Percentiles rank a stretch among this genome's conserved stretches.
phyloP scores from a whole-genome alignment of 2,329 filamentous ascomycete species.

The Phyllosticta capitalensis region DNA sequence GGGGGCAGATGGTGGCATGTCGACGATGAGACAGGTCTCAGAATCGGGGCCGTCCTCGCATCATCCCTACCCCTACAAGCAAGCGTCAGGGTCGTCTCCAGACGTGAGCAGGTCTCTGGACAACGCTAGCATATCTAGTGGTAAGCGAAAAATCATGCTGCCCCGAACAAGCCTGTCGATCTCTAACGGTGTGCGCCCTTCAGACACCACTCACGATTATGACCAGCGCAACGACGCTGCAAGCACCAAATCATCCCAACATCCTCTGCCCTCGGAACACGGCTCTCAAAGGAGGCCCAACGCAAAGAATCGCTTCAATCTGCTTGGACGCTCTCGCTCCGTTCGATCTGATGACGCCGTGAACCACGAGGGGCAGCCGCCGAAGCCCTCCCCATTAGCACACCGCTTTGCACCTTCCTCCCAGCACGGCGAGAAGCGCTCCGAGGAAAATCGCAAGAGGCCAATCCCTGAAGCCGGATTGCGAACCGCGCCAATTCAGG shows the following conservation, averaged over 20 bases:
- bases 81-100: conserved; percentile 38
- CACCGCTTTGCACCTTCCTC: conserved; percentile 11
- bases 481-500: conserved; percentile 56
- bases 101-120: conserved; percentile 33
- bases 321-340: conserved; percentile 34
- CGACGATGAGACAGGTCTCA: conserved; percentile 23
- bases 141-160: conserved; percentile 10
- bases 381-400: conserved; percentile 6
- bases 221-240: conserved; percentile 5
- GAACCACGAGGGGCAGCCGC: conserved; percentile 6
- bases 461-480: conserved; percentile 32
- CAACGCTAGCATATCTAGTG: conserved; percentile 12
- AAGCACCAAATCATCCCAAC: background rate
- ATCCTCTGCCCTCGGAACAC: background rate
- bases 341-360: conserved; percentile 33
- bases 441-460: conserved; percentile 19
- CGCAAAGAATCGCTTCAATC: conserved; percentile 17
- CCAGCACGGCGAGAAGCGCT: conserved; percentile 22
- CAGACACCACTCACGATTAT: conserved; percentile 9
- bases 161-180: background rate
- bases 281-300: background rate
- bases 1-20: background rate
- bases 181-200: background rate
- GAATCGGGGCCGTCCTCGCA: conserved; percentile 28
- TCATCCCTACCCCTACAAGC: conserved; percentile 35